phyloP scores from a whole-genome alignment of 768 basidiomycete genomes.

The Hebeloma cylindrosporum region DNA sequence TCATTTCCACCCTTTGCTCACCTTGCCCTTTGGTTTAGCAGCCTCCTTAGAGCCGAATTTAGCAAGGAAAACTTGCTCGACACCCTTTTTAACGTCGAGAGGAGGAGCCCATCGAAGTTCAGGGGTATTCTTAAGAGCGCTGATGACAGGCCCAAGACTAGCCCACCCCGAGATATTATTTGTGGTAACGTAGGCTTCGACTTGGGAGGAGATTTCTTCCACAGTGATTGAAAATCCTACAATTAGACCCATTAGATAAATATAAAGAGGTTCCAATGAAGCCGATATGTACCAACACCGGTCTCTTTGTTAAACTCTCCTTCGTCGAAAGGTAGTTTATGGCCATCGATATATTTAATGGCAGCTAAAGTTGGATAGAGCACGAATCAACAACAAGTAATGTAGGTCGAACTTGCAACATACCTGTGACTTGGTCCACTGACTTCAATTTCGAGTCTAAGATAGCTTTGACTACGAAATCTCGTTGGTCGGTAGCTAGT shows the following conservation, averaged over 20 bases:
- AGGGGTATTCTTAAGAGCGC: slow-evolving; percentile 58
- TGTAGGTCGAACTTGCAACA: slow-evolving; percentile 21
- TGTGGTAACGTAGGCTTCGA: slow-evolving; percentile 56
- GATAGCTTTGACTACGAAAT: slow-evolving; percentile 67
- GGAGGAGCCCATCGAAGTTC: slow-evolving; percentile 81
- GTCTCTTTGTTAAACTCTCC: slow-evolving; percentile 73
- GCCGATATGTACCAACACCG: slow-evolving; percentile 73
- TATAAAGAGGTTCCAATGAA: not conserved
- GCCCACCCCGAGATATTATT: slow-evolving; percentile 70
- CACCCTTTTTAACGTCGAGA: slow-evolving; percentile 79
- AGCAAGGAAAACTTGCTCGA: slow-evolving; percentile 66
- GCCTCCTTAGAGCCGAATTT: slow-evolving; percentile 74
- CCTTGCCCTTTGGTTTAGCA: slow-evolving; percentile 67
- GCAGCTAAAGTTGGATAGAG: slow-evolving; percentile 50
- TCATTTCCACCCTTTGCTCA: slow-evolving; percentile 22
- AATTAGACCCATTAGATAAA: not conserved
- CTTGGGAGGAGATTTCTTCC: slow-evolving; percentile 56
- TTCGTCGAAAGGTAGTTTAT: slow-evolving; percentile 61
- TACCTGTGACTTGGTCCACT: slow-evolving; percentile 86
- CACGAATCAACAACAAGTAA: not conserved
- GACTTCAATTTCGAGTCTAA: slow-evolving; percentile 71
- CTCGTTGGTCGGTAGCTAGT: slow-evolving; percentile 53
- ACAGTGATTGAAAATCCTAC: slow-evolving; percentile 79
- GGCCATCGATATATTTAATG: slow-evolving; percentile 67
- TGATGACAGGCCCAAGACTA: slow-evolving; percentile 66